Evolutionary conservation across 2,329 filamentous ascomycete genomes (phyloP), one percentile per base, ranked within the genome.

Genomic region (Macroventuria anomochaeta): DNA sequence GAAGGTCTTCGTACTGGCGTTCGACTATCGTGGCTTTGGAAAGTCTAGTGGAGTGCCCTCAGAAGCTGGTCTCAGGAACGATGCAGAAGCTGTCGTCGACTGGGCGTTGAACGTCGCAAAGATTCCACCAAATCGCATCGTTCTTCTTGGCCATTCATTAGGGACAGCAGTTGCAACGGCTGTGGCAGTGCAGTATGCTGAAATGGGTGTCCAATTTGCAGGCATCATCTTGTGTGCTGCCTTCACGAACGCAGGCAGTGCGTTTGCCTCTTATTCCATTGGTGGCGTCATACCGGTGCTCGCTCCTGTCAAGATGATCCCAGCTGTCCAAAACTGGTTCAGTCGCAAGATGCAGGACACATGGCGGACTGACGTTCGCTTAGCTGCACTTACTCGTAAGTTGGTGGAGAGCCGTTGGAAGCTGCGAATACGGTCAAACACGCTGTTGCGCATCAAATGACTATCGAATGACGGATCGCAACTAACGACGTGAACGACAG

Each of bases 11-110:
- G 84, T 97, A 20, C 79, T 97, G 12, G 83, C 91, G n/a, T 86
- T 97, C 60, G 93, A 97, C 78, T 97, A 97, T 72, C 88, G 93
- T 25, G 93, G 93, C 1, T 97, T 91, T 64, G 93, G 93, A 1
- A 83, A 85, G 39, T 96, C 90, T 5, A 90, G 87, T 0, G 93
- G 93, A 10, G 78, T 77, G 1, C 93, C 93, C 0, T 88, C 86
- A 0, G 93, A 97, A 75, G 76, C 82, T 32, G 93, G 93, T 0
- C 77, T 97, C 3, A 88, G 96, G 46, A 84, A 84, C 10, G 93
- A 97, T 69, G 91, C 88, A 13, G 79, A 88, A 8, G 81, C 92
- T 0, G 78, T 90, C 1, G 80, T 96, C 2, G 83, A 92, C 51
- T 96, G 89, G 79, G 89, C 90, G 3, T 79, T 92, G 37, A 77